Base-by-base conservation (phyloP, 2,329 filamentous ascomycete species). In the Chlorencoelia australis region DNA sequence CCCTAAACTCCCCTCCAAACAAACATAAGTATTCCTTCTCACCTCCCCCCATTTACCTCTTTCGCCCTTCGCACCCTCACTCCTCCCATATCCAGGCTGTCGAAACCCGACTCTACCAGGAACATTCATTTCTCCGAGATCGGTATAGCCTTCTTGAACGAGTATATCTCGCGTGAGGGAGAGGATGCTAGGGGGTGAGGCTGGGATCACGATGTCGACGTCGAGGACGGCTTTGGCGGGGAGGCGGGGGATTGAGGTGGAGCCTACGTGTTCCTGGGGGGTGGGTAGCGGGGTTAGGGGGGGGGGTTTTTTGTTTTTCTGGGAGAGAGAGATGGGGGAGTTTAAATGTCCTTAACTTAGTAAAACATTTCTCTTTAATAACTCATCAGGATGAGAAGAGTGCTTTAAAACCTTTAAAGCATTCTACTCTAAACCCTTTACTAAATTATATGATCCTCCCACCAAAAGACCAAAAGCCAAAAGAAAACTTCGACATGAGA, bases 181-280 rank as follows among this genome's bases (percentile, higher is more conserved):
- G 8, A 62, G 32, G n/a, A n/a, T n/a, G n/a, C n/a, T n/a, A n/a
- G n/a, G n/a, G 15, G 52, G 42, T 5, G 46, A 41, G 10, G 45
- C 47, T 8, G 44, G 31, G 6, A 73, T 57, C 3, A 63, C 56
- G 7, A 73, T 51, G 45, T 73, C 70, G 18, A 73, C 59, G 47
- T 73, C 69, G 30, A 73, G 67, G 30, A 71, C 53, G 19, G 59
- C 56, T 53, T 73, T 73, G 30, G 70, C 69, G 0, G 65, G 57
- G 3, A 73, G 59, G 6, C 52, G 55, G 0, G 66, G 65, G 5
- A 73, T 57, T 33, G 64, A 66, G 18, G 70, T 73, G 9, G 66
- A 71, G 17, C 69, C 69, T 20, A 64, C 57, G 46, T 73, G 69
- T 13, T 55, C 45, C n/a, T n/a, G n/a, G n/a, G n/a, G n/a, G n/a